phyloP scores from a whole-genome alignment of 345 rosid species.

The Camelina laxa region DNA sequence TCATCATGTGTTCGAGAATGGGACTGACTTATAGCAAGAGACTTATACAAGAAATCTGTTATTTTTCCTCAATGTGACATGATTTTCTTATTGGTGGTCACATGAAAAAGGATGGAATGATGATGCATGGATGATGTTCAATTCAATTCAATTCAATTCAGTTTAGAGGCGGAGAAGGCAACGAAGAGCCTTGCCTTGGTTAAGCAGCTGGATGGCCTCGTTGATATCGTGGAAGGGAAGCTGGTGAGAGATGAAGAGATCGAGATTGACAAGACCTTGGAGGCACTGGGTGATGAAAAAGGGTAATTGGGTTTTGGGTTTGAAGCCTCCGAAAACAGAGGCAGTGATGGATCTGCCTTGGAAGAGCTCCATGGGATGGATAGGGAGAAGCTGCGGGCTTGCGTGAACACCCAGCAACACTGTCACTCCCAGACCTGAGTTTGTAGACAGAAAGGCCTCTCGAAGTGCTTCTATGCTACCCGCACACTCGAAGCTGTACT shows the following conservation, averaged over 20 bases:
- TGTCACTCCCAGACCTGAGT: slow-evolving; percentile 59
- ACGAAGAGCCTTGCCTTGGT: slow-evolving; percentile 48
- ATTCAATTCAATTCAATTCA: neutral
- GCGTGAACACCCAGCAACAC: slow-evolving; percentile 46
- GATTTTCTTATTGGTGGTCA: too few species aligned
- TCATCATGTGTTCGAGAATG: neutral
- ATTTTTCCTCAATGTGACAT: too few species aligned
- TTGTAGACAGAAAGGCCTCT: slow-evolving; percentile 57
- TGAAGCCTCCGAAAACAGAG: slow-evolving; percentile 67
- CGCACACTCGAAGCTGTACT: slow-evolving; percentile 69
- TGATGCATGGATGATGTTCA: neutral
- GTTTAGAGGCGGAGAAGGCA: slow-evolving; percentile 39
- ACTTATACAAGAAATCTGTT: too few species aligned
- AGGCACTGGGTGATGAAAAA: slow-evolving; percentile 53
- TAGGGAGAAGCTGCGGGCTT: slow-evolving; percentile 25
- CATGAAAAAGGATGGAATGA: neutral
- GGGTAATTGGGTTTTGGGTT: slow-evolving; percentile 58
- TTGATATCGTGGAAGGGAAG: slow-evolving; percentile 53
- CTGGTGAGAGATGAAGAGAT: slow-evolving; percentile 60
- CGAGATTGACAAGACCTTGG: slow-evolving; percentile 55
- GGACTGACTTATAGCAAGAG: neutral
- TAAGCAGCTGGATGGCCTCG: slow-evolving; percentile 48
- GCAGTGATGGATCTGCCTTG: slow-evolving; percentile 51
- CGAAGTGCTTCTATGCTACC: slow-evolving; percentile 49
- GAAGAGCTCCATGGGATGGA: slow-evolving; percentile 54